Percentiles rank a stretch among this genome's conserved stretches.
Conservation (phyloP, 2,329 filamentous ascomycete species). For the Metarhizium rileyi region DNA sequence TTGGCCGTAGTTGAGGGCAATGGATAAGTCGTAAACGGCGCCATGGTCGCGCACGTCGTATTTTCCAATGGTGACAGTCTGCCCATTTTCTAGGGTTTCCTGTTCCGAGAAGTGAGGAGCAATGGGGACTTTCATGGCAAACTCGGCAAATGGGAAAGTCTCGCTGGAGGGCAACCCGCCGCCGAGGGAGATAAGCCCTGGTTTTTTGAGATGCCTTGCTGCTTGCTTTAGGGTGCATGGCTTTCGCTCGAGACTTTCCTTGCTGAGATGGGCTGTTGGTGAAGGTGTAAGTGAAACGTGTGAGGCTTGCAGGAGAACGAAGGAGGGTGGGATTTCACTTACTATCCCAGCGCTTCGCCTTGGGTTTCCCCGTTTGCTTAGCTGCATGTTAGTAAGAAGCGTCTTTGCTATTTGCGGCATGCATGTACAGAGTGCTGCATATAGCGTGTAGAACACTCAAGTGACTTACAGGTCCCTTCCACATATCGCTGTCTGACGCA, state of each 20-base stretch:
- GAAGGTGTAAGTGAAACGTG: neutral
- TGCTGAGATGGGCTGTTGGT: constrained; percentile 43
- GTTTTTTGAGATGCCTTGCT: constrained; percentile 67
- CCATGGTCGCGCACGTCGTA: constrained; percentile 61
- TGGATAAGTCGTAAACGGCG: constrained; percentile 60
- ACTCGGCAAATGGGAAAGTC: constrained; percentile 82
- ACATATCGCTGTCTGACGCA: constrained; percentile 68
- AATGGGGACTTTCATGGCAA: constrained; percentile 64
- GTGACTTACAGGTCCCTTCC: constrained; percentile 58
- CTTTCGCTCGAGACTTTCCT: constrained; percentile 50
- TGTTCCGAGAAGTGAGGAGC: constrained; percentile 61
- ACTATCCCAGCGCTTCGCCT: constrained; percentile 80
- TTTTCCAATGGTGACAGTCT: constrained; percentile 62
- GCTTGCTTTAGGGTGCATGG: constrained; percentile 74
- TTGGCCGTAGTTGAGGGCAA: constrained; percentile 90
- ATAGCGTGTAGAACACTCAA: too few species aligned
- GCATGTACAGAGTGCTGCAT: too few species aligned
- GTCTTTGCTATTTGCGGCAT: neutral
- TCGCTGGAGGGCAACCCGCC: constrained; percentile 81
- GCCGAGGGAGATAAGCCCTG: constrained; percentile 82
- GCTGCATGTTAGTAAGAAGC: neutral
- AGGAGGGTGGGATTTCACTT: constrained; percentile 28
- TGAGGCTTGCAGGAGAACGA: neutral
- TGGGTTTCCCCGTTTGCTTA: constrained; percentile 49
- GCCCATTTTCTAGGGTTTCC: constrained; percentile 51